A percentile compares a stretch with the other conserved stretches of the same genome.
These are phyloP conservation scores for Kurtzmaniella fragi DNA, from an alignment of 805 yeast species.

Conservation along the genomic window DNA sequence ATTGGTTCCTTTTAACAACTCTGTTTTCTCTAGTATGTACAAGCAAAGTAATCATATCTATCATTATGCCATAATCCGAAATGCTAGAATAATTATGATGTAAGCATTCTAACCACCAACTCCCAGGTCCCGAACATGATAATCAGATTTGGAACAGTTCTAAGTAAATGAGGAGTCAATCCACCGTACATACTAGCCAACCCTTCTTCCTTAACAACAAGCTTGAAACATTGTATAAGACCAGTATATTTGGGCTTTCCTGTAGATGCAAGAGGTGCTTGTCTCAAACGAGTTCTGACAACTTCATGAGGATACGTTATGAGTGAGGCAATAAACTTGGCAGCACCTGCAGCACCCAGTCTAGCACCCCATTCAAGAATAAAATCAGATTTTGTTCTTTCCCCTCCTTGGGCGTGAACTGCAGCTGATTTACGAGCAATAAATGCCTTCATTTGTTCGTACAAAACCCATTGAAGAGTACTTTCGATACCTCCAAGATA, in stretches of 20 bases:
- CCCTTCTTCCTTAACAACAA: constrained; percentile 91
- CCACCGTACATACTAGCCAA: constrained; percentile 94
- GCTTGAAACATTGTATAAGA: constrained; percentile 75
- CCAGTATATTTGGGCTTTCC: constrained; percentile 89
- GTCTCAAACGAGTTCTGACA: constrained; percentile 90
- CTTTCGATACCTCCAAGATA: constrained; percentile 91
- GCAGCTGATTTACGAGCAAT: constrained; percentile 49
- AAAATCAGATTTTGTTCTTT: constrained; percentile 49
- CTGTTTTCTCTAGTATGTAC: neutral
- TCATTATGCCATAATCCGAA: neutral
- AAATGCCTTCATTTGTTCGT: constrained; percentile 85
- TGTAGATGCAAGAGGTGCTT: constrained; percentile 72
- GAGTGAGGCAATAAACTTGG: constrained; percentile 87
- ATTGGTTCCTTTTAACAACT: neutral
- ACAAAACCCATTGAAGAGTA: constrained; percentile 92
- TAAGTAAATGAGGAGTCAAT: constrained; percentile 88
- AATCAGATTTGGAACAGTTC: constrained; percentile 97
- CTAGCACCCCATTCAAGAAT: constrained; percentile 90
- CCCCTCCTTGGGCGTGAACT: constrained; percentile 25
- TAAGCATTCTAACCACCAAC: constrained; percentile 41
- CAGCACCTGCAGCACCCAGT: constrained; percentile 96
- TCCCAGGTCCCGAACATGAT: constrained; percentile 99
- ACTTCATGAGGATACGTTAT: constrained; percentile 97
- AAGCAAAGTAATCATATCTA: constrained; percentile 1
- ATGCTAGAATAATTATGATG: constrained; percentile 8